phyloP scores from a whole-genome alignment of 2,329 filamentous ascomycete genomes.

The Paracoccidioides brasiliensis region DNA sequence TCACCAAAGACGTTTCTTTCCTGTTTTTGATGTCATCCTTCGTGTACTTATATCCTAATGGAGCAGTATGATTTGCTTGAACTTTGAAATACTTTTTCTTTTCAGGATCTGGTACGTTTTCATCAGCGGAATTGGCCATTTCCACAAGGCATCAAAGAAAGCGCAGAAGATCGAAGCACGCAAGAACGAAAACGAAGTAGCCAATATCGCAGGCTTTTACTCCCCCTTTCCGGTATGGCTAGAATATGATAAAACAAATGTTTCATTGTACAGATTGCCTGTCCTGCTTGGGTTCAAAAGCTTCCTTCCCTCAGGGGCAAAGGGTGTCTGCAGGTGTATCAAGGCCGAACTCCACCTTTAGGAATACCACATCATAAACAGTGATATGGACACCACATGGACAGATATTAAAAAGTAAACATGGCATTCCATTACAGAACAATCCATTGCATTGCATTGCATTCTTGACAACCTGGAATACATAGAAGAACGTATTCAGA shows the following conservation, averaged over 20 bases:
- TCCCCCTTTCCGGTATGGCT: too few species aligned
- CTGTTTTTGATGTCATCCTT: conserved; percentile 6
- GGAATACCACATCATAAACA: not conserved
- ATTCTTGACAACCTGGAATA: not conserved
- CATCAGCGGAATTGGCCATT: not conserved
- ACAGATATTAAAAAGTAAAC: not conserved
- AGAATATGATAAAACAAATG: too few species aligned
- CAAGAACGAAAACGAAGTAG: too few species aligned
- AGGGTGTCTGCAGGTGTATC: too few species aligned
- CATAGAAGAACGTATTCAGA: not conserved
- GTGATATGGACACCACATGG: not conserved
- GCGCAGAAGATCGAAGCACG: not conserved
- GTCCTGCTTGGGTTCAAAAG: too few species aligned
- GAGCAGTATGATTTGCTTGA: conserved; percentile 40
- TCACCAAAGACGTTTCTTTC: conserved; percentile 1
- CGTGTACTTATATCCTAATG: conserved; percentile 18
- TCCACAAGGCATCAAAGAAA: not conserved
- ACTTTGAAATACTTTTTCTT: conserved; percentile 59
- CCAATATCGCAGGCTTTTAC: too few species aligned
- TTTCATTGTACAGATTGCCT: too few species aligned
- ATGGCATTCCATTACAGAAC: not conserved
- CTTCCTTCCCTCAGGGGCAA: too few species aligned
- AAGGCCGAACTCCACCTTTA: too few species aligned
- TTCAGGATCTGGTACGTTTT: conserved; percentile 23
- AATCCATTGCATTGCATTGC: not conserved